Conservation (phyloP, 352 stramenopile species). For the Saprolegnia diclina region DNA sequence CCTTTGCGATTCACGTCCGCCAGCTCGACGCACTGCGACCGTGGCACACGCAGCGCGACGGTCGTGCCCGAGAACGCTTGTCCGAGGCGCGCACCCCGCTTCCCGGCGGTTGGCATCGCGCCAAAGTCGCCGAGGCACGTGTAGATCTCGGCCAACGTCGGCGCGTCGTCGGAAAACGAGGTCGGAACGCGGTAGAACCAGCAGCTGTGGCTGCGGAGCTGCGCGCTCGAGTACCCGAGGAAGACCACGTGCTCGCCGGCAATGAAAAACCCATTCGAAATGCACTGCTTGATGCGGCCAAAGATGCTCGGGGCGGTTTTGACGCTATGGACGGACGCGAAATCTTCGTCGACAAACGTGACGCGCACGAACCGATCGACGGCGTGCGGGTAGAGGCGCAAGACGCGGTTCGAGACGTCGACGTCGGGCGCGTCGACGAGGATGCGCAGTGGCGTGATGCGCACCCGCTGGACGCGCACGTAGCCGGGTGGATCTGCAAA, state of each 20-base stretch:
- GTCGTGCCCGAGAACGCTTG: slow-evolving; percentile 8
- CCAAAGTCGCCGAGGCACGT: neutral
- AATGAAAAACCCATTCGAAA: neutral
- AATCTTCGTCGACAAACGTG: slow-evolving; percentile 25
- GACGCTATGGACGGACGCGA: neutral
- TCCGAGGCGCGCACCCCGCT: neutral
- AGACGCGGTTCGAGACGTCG: slow-evolving; percentile 19
- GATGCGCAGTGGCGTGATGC: slow-evolving; percentile 14
- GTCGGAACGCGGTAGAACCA: slow-evolving; percentile 20
- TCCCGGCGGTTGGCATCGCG: neutral
- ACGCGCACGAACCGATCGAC: slow-evolving; percentile 21
- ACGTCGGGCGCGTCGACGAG: slow-evolving; percentile 11
- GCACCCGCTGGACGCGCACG: slow-evolving; percentile 9
- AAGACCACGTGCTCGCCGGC: slow-evolving; percentile 15
- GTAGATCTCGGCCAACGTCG: neutral
- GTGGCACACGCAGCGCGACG: neutral
- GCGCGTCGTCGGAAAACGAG: neutral
- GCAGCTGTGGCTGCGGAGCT: slow-evolving; percentile 18
- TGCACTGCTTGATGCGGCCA: neutral
- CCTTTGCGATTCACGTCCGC: neutral
- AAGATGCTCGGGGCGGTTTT: neutral
- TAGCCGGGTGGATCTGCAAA: neutral
- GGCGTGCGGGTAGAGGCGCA: neutral
- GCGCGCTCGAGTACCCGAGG: slow-evolving; percentile 17
- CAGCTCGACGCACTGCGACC: too few species aligned